These are phyloP conservation scores for Tolypocladium endophyticum DNA, from an alignment of 2,329 filamentous ascomycete species.

Conservation along the genomic window DNA sequence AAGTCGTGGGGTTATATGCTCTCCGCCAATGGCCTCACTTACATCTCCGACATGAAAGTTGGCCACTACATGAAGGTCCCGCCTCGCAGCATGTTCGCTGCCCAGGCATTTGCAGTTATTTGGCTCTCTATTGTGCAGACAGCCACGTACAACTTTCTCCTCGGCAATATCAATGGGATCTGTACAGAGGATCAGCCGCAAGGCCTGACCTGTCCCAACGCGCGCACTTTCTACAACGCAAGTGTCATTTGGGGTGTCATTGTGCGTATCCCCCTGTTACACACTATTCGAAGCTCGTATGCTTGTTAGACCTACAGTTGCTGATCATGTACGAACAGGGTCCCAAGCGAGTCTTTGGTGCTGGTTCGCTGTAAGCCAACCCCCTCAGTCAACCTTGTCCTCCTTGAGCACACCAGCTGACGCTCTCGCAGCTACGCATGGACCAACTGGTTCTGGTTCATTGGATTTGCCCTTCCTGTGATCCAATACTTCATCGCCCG, in stretches of 20 bases:
- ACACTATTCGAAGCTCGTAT: not conserved
- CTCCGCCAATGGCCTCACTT: conserved; percentile 30
- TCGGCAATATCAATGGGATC: conserved; percentile 37
- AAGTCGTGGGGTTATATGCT: conserved; percentile 34
- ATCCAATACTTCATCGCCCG: not conserved
- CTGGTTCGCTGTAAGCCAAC: not conserved
- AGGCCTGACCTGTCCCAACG: conserved; percentile 43
- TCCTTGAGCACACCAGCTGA: not conserved
- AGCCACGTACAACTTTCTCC: conserved; percentile 23
- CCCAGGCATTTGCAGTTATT: conserved; percentile 24
- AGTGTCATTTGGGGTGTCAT: conserved; percentile 51
- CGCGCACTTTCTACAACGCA: conserved; percentile 46
- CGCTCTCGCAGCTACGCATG: not conserved
- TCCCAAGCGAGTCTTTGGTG: not conserved
- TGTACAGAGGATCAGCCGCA: conserved; percentile 35
- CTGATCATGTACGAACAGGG: not conserved
- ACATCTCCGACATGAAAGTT: conserved; percentile 36
- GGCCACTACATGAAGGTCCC: conserved; percentile 42
- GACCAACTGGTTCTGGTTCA: not conserved
- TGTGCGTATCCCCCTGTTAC: conserved; percentile 11
- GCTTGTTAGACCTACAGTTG: not conserved
- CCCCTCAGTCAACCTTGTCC: too few relatives aligned
- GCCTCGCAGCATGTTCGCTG: conserved; percentile 34
- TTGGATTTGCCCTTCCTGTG: not conserved
- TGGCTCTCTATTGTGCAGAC: conserved; percentile 25